Base-by-base conservation (phyloP, 495 filamentous ascomycete species). In the Cercophora scortea region DNA sequence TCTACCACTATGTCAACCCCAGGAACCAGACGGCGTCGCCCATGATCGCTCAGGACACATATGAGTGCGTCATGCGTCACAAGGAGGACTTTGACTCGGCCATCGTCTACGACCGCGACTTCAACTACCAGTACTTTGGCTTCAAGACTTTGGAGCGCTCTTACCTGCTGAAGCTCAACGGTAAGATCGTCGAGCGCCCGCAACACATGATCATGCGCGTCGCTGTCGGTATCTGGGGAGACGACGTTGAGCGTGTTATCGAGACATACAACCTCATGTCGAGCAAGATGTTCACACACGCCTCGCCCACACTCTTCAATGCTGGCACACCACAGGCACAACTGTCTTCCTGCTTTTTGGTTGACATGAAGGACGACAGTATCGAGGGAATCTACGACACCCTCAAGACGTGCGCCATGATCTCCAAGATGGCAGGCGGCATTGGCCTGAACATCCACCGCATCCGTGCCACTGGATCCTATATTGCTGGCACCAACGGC, bases 131-230 rank as follows among this genome's bases (percentile, higher is more conserved):
- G 76, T 98, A 90, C 76, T 98, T 98, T 53, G 93, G 93, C 51
- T 98, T 98, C 85, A 98, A 98, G 82, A 98, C 93, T 2, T 79
- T 98, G 40, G 93, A 98, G 78, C 85, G 93, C 47, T 97, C 93
- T 65, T 98, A 98, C 63, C 84, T 98, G 19, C 82, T 98, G 34
- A 88, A 90, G 51, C 84, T 95, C 51, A 79, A 96, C 58, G 91
- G 90, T 57, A 91, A 93, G 69, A 86, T 97, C 62, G 91, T 89
- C 7, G 93, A 98, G 78, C 82, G 93, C 57, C 93, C 93, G 45
- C 93, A 98, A 70, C 93, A 98, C 72, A 87, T 97, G 89, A 89
- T 98, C 63, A 98, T 98, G 93, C 89, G 93, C 74, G 93, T 98
- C 40, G 83, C 93, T 54, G 92, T 98, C 45, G 93, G 94, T 49